Base-by-base conservation (phyloP, 805 yeast genomes). In the Ogataea pignaliae region DNA sequence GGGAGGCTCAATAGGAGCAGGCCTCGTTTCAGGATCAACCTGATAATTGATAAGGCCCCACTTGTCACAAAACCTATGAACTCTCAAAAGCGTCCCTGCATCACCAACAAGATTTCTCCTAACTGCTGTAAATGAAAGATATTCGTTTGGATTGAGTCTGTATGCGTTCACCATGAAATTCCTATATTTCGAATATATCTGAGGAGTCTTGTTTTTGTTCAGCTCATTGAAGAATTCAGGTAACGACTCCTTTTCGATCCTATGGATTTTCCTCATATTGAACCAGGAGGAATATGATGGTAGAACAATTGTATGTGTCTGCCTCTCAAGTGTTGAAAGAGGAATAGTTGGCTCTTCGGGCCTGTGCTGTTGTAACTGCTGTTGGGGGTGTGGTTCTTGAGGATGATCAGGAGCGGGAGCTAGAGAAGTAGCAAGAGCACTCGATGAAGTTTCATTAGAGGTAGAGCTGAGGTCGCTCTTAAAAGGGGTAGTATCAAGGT, bases 41-140 rank as follows among this genome's bases (percentile, higher is more conserved):
- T 90, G 97, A 63, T 90, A 90, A 64, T 90, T 90, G 42, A 90
- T 87, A 41, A 90, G 70, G 0, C 97, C 97, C 97, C 97, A 90
- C 61, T 85, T 85, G 54, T 81, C 87, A 45, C 90, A 68, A 59
- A 90, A 89, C 41, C 82, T 75, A 59, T 88, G 96, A 9, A 90
- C 80, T 50, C 96, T 78, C 73, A 89, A 77, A 47, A 90, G 76
- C 0, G 96, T 79, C 2, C 95, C 91, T 7, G 88, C 96, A 68
- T 90, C 97, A 44, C 96, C 95, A 12, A 88, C 89, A 45, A 90
- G 72, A 54, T 88, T 88, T 55, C 97, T 81, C 61, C 98, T 81
- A 44, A 89, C 85, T 0, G 97, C 95, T 0, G 97, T 90, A 46
- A 88, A 81, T 0, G 97, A 86, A 34, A 90, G 69, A 57, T 87